These are phyloP conservation scores for Fusarium sp. DNA, from an alignment of 2,329 filamentous ascomycete genomes.

Conservation along the genomic window DNA sequence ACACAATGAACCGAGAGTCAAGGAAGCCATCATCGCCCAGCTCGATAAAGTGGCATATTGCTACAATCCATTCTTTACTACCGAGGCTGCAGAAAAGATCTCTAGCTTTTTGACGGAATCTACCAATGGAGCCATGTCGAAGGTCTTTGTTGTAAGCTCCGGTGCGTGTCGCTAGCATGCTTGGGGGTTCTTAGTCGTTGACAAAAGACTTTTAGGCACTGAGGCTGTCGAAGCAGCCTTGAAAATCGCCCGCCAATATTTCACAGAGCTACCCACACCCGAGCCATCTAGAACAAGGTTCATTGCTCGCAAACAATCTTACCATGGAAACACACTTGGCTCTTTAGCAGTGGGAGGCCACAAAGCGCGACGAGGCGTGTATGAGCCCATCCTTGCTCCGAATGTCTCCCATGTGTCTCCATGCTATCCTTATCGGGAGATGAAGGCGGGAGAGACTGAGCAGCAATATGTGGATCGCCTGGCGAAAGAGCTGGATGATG, in stretches of 20 bases:
- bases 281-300: conserved; percentile 30
- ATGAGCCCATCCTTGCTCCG: conserved; percentile 44
- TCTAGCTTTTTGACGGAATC: conserved; percentile 29
- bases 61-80: conserved; percentile 39
- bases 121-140: conserved; percentile 27
- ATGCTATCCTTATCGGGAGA: conserved; percentile 47
- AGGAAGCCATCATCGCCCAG: conserved; percentile 26
- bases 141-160: conserved; percentile 36
- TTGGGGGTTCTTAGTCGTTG: neutral
- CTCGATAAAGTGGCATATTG: conserved; percentile 32
- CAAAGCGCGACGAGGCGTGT: conserved; percentile 45
- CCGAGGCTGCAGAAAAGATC: conserved; percentile 29
- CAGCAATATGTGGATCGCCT: conserved; percentile 29
- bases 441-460: conserved; percentile 48
- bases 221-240: conserved; percentile 43
- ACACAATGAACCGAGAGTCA: conserved; percentile 29
- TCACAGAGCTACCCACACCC: conserved; percentile 33
- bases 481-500: conserved; percentile 35
- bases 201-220: conserved; percentile 19
- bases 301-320: conserved; percentile 38
- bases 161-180: neutral
- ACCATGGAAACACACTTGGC: conserved; percentile 40
- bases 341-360: conserved; percentile 31
- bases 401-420: conserved; percentile 51
- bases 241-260: conserved; percentile 43